These are phyloP conservation scores for Pelargonium cotyledonis DNA, from an alignment of 441 rosid species.

Conservation along the genomic window DNA sequence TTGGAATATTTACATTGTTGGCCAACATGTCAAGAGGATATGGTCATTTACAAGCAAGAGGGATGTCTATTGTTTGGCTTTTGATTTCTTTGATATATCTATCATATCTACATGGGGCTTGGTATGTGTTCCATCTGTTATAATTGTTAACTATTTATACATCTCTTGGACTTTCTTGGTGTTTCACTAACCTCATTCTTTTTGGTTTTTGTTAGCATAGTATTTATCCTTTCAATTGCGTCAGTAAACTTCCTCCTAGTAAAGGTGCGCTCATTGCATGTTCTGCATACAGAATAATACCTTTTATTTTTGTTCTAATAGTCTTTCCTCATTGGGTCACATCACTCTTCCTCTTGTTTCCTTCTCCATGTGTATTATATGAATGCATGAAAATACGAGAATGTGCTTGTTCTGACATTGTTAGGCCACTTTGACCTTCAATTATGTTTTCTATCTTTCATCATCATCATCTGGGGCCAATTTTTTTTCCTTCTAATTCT, in stretches of 20 bases:
- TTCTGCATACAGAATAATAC: background rate
- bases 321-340: background rate
- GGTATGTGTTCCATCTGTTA: constrained; percentile 35
- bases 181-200: constrained; percentile 15
- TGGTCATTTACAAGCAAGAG: constrained; percentile 43
- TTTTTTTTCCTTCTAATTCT: constrained; percentile 11
- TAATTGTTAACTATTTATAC: background rate
- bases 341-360: background rate
- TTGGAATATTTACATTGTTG: constrained; percentile 46
- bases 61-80: constrained; percentile 77
- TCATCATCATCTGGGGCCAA: background rate
- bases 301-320: background rate
- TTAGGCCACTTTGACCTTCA: background rate
- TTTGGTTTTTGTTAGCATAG: constrained; percentile 33
- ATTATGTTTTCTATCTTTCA: background rate
- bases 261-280: constrained; percentile 43
- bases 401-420: background rate
- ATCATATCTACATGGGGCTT: constrained; percentile 76
- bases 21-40: constrained; percentile 39
- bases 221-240: constrained; percentile 59
- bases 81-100: constrained; percentile 60
- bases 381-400: background rate
- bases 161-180: constrained; percentile 12
- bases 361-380: background rate
- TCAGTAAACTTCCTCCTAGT: constrained; percentile 61